Evolutionary conservation across 805 yeast species (phyloP).

Genomic region (Wickerhamomyces alni): DNA sequence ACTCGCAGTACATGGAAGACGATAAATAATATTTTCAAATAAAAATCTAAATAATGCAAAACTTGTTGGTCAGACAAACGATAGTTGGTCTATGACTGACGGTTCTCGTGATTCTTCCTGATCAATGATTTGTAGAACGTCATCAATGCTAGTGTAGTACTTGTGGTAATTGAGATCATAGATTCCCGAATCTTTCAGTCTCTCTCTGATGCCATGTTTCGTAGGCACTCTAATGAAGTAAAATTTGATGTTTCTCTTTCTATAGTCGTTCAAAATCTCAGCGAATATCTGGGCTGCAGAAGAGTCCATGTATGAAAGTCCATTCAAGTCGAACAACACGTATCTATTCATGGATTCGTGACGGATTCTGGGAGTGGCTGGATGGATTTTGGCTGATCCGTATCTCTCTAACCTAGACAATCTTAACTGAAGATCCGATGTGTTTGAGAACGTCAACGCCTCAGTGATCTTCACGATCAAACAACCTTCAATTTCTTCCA

Average conservation of each 20-base stretch:
- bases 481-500: conserved; percentile 59
- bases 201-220: conserved; percentile 37
- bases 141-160: conserved; percentile 18
- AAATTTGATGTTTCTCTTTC: conserved; percentile 47
- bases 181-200: conserved; percentile 54
- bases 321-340: conserved; percentile 71
- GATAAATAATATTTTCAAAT: neutral
- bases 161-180: conserved; percentile 25
- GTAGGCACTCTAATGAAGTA: conserved; percentile 57
- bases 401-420: conserved; percentile 66
- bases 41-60: neutral
- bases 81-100: neutral
- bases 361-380: conserved; percentile 57
- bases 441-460: conserved; percentile 82
- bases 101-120: neutral
- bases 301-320: conserved; percentile 77
- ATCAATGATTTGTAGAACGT: conserved; percentile 18
- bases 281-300: conserved; percentile 68
- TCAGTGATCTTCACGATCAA: conserved; percentile 79
- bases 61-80: neutral
- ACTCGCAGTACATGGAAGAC: conserved; percentile 15
- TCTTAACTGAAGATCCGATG: conserved; percentile 66
- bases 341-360: conserved; percentile 41
- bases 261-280: conserved; percentile 55
- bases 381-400: conserved; percentile 72